Conservation (phyloP, 768 basidiomycete genomes). For the Panellus pusillus region DNA sequence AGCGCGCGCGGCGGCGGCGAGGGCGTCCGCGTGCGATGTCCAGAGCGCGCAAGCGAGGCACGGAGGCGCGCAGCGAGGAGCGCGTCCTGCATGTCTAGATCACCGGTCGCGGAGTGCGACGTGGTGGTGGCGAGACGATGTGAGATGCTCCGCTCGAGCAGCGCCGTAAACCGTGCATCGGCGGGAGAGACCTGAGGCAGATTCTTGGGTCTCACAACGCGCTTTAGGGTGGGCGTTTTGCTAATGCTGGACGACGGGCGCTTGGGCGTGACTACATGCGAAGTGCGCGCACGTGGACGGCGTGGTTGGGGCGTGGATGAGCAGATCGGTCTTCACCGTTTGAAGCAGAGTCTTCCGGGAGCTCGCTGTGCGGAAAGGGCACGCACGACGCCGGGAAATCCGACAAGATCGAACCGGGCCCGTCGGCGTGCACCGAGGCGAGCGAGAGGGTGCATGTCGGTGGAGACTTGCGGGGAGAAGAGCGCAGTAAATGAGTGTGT, state of each 20-base stretch:
- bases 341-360: background rate
- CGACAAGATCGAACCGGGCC: background rate
- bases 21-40: background rate
- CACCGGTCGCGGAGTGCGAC: too few relatives aligned
- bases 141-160: conserved; percentile 14
- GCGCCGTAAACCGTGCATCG: conserved; percentile 2
- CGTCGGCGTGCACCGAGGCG: background rate
- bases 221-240: too few relatives aligned
- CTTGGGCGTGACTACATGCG: conserved; percentile 12
- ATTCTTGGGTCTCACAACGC: too few relatives aligned
- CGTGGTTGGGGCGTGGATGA: background rate
- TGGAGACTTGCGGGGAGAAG: conserved; percentile 5
- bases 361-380: conserved; percentile 7
- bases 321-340: background rate
- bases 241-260: too few relatives aligned
- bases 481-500: too few relatives aligned
- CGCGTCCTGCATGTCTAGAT: conserved; percentile 3
- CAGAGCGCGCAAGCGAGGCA: background rate
- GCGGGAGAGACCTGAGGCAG: too few relatives aligned
- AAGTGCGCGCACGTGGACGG: conserved; percentile 11
- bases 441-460: conserved; percentile 15
- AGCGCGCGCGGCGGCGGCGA: background rate
- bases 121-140: background rate
- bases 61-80: conserved; percentile 6
- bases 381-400: background rate